phyloP scores from a whole-genome alignment of 2,329 filamentous ascomycete genomes.

The Parasarocladium wereldwijsianum region DNA sequence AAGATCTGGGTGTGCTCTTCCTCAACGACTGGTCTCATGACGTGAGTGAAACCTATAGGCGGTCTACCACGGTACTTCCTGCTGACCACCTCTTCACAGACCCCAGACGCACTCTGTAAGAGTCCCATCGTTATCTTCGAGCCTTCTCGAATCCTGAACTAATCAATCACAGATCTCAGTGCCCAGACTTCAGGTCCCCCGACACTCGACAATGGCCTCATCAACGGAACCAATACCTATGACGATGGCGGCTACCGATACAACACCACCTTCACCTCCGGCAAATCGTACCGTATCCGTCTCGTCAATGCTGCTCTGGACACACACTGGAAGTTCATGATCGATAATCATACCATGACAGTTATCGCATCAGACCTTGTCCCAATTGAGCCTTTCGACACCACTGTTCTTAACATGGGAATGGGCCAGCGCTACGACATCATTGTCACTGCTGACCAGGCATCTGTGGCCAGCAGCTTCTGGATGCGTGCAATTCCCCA shows the following conservation, averaged over 20 bases:
- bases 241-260: constrained; percentile 18
- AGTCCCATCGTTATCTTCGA: too few species aligned
- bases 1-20: constrained; percentile 44
- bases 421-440: constrained; percentile 31
- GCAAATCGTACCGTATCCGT: constrained; percentile 29
- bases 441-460: constrained; percentile 24
- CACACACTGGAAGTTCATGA: constrained; percentile 33
- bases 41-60: too few species aligned
- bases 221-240: constrained; percentile 27
- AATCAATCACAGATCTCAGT: constrained; percentile 20
- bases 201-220: constrained; percentile 26
- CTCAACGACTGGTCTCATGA: constrained; percentile 46
- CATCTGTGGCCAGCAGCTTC: constrained; percentile 16
- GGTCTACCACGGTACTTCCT: neutral
- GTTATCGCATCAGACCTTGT: constrained; percentile 41
- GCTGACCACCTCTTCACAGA: neutral
- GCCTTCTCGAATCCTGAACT: too few species aligned
- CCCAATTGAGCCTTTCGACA: constrained; percentile 32
- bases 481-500: constrained; percentile 31
- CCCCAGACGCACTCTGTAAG: neutral
- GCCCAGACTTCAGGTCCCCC: constrained; percentile 18
- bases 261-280: constrained; percentile 22
- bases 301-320: constrained; percentile 34
- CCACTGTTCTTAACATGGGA: constrained; percentile 30
- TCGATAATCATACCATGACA: constrained; percentile 34